These are phyloP conservation scores for Cymbomonas tetramitiformis DNA, from an alignment of 139 green algal species.

Conservation along the genomic window DNA sequence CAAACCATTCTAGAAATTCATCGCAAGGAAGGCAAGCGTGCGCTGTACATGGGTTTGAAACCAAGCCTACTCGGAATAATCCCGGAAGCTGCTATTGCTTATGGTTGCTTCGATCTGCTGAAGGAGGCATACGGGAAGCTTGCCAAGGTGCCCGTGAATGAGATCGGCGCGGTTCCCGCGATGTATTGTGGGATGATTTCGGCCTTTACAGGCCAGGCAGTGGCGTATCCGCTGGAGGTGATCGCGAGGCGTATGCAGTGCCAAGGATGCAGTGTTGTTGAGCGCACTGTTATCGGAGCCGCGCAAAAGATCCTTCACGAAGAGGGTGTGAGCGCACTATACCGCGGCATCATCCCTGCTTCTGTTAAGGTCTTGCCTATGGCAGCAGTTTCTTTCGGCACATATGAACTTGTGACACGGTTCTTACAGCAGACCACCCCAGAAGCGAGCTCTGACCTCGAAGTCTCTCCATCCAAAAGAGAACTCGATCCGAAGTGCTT, in stretches of 20 bases:
- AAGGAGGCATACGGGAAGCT: slow-evolving; percentile 4
- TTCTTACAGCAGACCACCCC: no score
- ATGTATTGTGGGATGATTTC: neutral
- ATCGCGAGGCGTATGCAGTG: slow-evolving; percentile 6
- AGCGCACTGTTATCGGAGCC: neutral
- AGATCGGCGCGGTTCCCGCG: slow-evolving; percentile 4
- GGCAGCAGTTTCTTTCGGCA: slow-evolving; percentile 56
- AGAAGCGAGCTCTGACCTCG: no score
- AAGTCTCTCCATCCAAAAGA: no score
- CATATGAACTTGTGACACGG: slow-evolving; percentile 53
- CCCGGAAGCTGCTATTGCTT: slow-evolving; percentile 18
- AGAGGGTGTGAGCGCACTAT: slow-evolving; percentile 21
- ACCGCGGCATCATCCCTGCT: slow-evolving; percentile 46
- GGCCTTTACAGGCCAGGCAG: slow-evolving; percentile 21
- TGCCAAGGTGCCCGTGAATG: slow-evolving; percentile 14
- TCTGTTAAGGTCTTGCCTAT: slow-evolving; percentile 59
- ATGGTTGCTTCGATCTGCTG: slow-evolving; percentile 15
- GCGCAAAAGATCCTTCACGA: slow-evolving; percentile 17
- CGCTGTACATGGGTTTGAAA: slow-evolving; percentile 45
- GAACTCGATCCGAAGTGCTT: no score
- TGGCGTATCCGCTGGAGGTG: slow-evolving; percentile 12
- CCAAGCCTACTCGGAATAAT: slow-evolving; percentile 31
- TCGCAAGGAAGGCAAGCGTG: slow-evolving; percentile 26
- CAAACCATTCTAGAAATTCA: slow-evolving; percentile 29
- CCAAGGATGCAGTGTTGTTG: neutral